Evolutionary conservation across 768 basidiomycete genomes (phyloP).

Genomic region (Suillus ampliporus): DNA sequence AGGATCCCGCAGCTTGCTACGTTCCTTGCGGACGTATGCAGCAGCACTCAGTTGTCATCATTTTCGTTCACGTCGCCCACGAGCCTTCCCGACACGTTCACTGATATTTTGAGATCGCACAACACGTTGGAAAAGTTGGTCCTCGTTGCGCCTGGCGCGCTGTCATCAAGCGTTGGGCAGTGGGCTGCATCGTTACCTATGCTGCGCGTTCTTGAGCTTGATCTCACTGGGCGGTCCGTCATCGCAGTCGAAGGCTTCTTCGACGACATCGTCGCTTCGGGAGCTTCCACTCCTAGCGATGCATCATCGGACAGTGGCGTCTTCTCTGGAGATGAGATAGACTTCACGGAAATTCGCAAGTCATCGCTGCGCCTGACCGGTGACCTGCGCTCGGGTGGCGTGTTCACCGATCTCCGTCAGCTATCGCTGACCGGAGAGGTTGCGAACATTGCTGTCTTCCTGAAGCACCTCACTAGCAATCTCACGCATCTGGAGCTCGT

Average conservation of each 20-base stretch:
- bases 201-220: constrained; percentile 69
- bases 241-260: constrained; percentile 85
- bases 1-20: constrained; percentile 62
- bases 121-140: constrained; percentile 62
- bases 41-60: constrained; percentile 63
- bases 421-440: constrained; percentile 75
- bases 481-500: constrained; percentile 73
- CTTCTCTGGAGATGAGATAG: constrained; percentile 78
- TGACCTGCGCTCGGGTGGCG: constrained; percentile 58
- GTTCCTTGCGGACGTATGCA: constrained; percentile 69
- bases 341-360: constrained; percentile 78
- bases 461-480: constrained; percentile 70
- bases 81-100: constrained; percentile 72
- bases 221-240: constrained; percentile 69
- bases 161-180: constrained; percentile 71
- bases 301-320: constrained; percentile 78
- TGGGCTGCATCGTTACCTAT: constrained; percentile 72
- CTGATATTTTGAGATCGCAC: constrained; percentile 66
- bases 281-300: constrained; percentile 73
- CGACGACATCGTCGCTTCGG: constrained; percentile 69
- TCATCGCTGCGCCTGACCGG: constrained; percentile 68
- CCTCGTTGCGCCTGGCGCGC: constrained; percentile 76
- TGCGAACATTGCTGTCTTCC: constrained; percentile 71
- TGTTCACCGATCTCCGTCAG: constrained; percentile 62
- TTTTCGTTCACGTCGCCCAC: constrained; percentile 76